Conservation (phyloP, 345 rosid genomes). For the Excoecaria cochinchinensis region DNA sequence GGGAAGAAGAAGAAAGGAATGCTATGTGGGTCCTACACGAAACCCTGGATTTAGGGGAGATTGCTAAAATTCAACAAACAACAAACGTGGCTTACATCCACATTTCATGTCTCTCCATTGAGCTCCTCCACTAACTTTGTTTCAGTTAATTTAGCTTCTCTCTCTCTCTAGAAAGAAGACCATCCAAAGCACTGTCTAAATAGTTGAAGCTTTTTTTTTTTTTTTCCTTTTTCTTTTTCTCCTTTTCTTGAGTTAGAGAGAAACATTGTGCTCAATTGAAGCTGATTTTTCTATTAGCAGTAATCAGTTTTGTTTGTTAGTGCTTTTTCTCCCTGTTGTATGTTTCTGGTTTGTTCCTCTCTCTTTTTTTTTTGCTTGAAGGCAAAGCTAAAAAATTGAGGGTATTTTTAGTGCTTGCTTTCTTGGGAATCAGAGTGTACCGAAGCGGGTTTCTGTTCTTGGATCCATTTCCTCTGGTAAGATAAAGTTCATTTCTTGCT, state of each 20-base stretch:
- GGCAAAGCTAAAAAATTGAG: not conserved
- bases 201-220: not conserved
- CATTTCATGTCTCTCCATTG: slow-evolving; percentile 10
- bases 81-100: slow-evolving; percentile 38
- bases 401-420: slow-evolving; percentile 5
- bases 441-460: slow-evolving; percentile 19
- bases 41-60: slow-evolving; percentile 10
- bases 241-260: not conserved
- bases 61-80: slow-evolving; percentile 23
- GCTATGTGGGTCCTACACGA: slow-evolving; percentile 24
- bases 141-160: not conserved
- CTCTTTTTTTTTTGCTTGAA: not conserved
- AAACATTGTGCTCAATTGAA: slow-evolving; percentile 1
- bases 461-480: slow-evolving; percentile 40
- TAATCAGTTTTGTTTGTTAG: not conserved
- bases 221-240: not conserved
- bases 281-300: not conserved
- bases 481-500: slow-evolving; percentile 22
- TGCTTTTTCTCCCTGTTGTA: not conserved
- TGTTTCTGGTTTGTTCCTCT: slow-evolving; percentile 9
- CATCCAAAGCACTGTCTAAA: slow-evolving; percentile 10
- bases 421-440: slow-evolving; percentile 18
- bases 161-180: not conserved
- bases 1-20: not conserved
- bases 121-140: slow-evolving; percentile 23